A percentile compares a stretch with the other conserved stretches of the same genome.
phyloP scores from a whole-genome alignment of 1,284 basidiomycete species.

The Pisolithus thermaeus region DNA sequence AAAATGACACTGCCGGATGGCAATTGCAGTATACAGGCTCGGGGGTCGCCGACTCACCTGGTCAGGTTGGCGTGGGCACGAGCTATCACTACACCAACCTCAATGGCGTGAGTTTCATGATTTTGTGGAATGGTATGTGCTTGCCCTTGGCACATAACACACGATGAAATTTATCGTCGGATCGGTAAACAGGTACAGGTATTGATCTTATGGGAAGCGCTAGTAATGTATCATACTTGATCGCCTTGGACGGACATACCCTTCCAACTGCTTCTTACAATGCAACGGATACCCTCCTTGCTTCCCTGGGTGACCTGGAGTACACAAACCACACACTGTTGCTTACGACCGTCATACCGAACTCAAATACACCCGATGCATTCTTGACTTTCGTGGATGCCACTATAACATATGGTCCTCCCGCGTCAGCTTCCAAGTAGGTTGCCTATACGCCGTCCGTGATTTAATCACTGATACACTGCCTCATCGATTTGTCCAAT shows the following conservation, averaged over 20 bases:
- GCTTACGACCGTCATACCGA: constrained; percentile 38
- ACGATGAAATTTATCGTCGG: constrained; percentile 2
- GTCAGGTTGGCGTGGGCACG: constrained; percentile 46
- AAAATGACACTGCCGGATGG: constrained; percentile 56
- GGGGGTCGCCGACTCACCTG: constrained; percentile 40
- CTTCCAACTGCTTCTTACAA: constrained; percentile 19
- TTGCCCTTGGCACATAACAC: background rate
- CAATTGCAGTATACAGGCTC: constrained; percentile 51
- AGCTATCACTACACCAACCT: constrained; percentile 55
- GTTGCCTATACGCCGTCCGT: constrained; percentile 10
- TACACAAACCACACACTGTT: constrained; percentile 42
- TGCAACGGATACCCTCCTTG: constrained; percentile 33
- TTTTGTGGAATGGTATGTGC: constrained; percentile 56
- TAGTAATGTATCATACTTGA: constrained; percentile 36
- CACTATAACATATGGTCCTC: constrained; percentile 34
- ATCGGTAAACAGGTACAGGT: constrained; percentile 42
- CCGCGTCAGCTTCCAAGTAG: constrained; percentile 26
- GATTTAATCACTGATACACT: constrained; percentile 1
- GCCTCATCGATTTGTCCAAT: constrained; percentile 2
- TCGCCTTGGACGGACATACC: constrained; percentile 41
- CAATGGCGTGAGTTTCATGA: constrained; percentile 47
- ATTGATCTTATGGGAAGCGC: constrained; percentile 47
- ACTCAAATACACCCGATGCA: constrained; percentile 28
- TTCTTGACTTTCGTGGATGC: constrained; percentile 48
- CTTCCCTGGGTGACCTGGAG: constrained; percentile 35